Conservation (phyloP, 129 eudicot species). For the Glebionis coronaria region DNA sequence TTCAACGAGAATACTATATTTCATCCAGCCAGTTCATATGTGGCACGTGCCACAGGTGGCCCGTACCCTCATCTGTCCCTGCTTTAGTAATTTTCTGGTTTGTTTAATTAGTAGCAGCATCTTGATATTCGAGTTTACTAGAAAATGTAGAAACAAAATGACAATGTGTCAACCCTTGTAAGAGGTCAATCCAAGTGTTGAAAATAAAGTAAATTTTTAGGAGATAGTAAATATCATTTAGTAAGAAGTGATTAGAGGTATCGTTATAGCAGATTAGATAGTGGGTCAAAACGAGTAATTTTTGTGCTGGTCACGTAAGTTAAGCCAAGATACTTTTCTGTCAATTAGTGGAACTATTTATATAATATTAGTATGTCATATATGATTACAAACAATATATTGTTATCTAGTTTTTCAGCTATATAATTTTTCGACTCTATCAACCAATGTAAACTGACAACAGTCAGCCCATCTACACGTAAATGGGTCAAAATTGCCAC, state of each 20-base stretch:
- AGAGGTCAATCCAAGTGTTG: neutral
- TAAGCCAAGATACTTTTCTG: neutral
- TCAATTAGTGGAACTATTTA: neutral
- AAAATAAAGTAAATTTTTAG: slow-evolving; percentile 4
- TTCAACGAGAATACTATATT: too few species aligned
- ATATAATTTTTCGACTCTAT: neutral
- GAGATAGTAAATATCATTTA: slow-evolving; percentile 6
- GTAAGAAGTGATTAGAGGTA: neutral
- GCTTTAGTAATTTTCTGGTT: too few species aligned
- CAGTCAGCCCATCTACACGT: neutral
- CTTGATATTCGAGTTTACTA: slow-evolving; percentile 1
- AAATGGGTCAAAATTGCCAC: neutral
- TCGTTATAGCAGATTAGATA: neutral
- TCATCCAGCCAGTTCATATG: too few species aligned
- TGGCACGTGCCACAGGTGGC: too few species aligned
- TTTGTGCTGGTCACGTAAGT: neutral
- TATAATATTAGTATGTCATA: neutral
- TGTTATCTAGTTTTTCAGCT: neutral
- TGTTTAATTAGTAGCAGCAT: slow-evolving; percentile 4
- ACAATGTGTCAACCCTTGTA: neutral
- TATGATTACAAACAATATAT: slow-evolving; percentile 12
- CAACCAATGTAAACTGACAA: neutral
- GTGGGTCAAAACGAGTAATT: neutral
- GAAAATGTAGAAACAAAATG: neutral
- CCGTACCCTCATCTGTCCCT: too few species aligned